Percentiles rank a stretch among this genome's conserved stretches.
Conservation (phyloP, 306 rosid genomes). For the Dalbergia cochinchinensis region DNA sequence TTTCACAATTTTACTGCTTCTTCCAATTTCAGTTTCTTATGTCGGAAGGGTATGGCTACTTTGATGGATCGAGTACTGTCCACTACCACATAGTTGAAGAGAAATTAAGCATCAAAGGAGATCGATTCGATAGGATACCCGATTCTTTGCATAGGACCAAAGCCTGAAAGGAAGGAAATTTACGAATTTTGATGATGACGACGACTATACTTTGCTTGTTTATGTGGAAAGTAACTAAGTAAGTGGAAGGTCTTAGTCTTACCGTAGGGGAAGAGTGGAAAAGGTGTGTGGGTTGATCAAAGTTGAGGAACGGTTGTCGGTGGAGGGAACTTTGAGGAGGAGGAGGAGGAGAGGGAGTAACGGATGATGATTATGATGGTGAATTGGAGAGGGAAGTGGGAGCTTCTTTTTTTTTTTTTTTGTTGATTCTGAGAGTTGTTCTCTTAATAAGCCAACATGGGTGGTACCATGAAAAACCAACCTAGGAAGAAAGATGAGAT, state of each 20-base stretch:
- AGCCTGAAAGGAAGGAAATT: neutral
- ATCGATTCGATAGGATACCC: neutral
- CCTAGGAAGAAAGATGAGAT: slow-evolving; percentile 67
- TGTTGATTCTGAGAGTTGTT: slow-evolving; percentile 46
- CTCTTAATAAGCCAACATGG: slow-evolving; percentile 61
- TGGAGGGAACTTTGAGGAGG: slow-evolving; percentile 4
- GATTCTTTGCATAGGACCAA: slow-evolving; percentile 1
- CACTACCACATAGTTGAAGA: slow-evolving; percentile 20
- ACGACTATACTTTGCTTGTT: slow-evolving; percentile 28
- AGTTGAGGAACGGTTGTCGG: neutral
- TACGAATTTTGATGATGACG: no score
- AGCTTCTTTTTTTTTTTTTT: slow-evolving; percentile 6
- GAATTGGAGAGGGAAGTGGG: slow-evolving; percentile 36
- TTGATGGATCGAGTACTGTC: slow-evolving; percentile 10
- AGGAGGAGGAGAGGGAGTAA: neutral
- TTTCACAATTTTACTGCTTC: neutral
- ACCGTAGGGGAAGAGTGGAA: slow-evolving; percentile 38
- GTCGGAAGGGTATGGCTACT: neutral
- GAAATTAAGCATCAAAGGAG: neutral
- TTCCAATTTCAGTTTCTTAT: neutral
- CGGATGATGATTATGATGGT: slow-evolving; percentile 27
- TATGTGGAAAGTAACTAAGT: slow-evolving; percentile 11
- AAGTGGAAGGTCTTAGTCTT: slow-evolving; percentile 15
- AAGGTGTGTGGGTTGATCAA: neutral
- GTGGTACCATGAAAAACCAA: slow-evolving; percentile 43